Percentiles rank a stretch among this genome's conserved stretches.
Evolutionary conservation across 371 early-diverging fungal species (phyloP).

Genomic region (Cokeromyces recurvatus): DNA sequence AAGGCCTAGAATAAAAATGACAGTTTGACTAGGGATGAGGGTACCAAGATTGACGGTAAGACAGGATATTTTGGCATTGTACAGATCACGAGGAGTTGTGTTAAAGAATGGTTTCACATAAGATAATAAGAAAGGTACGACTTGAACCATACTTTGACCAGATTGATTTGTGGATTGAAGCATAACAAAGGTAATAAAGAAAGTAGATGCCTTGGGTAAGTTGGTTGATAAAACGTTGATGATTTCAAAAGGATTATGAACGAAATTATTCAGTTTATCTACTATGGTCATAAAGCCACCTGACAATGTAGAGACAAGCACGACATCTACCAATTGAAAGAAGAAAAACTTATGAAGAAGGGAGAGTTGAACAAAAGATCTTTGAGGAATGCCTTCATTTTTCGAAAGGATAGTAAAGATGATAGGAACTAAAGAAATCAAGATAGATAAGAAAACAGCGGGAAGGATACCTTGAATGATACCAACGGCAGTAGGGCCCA

Average conservation of each 20-base stretch:
- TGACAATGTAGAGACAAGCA: constrained; percentile 72
- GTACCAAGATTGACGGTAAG: constrained; percentile 43
- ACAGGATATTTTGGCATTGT: constrained; percentile 43
- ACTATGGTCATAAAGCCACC: constrained; percentile 57
- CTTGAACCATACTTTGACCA: constrained; percentile 62
- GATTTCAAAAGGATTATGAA: constrained; percentile 41
- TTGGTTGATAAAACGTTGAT: constrained; percentile 49
- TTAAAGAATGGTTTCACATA: constrained; percentile 61
- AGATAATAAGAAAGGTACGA: constrained; percentile 60
- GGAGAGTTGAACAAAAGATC: constrained; percentile 57
- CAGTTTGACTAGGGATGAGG: constrained; percentile 57
- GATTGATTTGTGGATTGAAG: constrained; percentile 67
- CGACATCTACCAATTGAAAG: constrained; percentile 81
- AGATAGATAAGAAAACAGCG: constrained; percentile 62
- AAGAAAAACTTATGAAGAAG: constrained; percentile 68
- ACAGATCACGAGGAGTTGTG: constrained; percentile 73
- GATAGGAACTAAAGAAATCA: constrained; percentile 70
- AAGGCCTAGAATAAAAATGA: constrained; percentile 63
- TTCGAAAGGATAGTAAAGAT: constrained; percentile 62
- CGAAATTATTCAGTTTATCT: constrained; percentile 16
- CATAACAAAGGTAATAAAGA: constrained; percentile 80
- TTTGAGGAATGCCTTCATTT: constrained; percentile 66
- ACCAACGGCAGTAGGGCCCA: constrained; percentile 42
- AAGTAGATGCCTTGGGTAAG: constrained; percentile 70
- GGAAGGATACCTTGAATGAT: constrained; percentile 81